A percentile compares a stretch with the other conserved stretches of the same genome.
Conservation (phyloP, 2,329 filamentous ascomycete species). For the Fusarium sp. region DNA sequence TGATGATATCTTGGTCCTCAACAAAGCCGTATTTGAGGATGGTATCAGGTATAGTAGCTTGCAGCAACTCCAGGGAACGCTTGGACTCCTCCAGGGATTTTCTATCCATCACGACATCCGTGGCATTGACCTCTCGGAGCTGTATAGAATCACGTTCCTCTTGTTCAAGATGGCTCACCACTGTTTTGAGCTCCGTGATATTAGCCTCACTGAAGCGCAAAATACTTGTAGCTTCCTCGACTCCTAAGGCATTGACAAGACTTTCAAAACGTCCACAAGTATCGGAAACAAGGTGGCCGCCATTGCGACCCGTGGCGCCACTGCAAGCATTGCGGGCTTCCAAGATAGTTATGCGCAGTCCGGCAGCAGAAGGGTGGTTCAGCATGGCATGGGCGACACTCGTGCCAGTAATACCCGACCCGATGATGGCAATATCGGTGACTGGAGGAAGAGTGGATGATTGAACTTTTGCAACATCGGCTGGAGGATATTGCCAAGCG, state of each 20-base stretch:
- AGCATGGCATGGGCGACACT: constrained; percentile 37
- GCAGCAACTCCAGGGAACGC: background rate
- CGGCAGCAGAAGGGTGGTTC: constrained; percentile 7
- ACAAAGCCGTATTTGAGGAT: background rate
- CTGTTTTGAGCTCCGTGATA: background rate
- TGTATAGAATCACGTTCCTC: constrained; percentile 1
- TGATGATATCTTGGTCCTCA: background rate
- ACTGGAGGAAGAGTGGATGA: constrained; percentile 21
- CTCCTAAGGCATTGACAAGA: constrained; percentile 44
- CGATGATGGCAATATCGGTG: constrained; percentile 41
- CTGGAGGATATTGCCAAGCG: constrained; percentile 10
- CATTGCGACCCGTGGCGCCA: constrained; percentile 9
- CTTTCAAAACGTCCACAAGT: constrained; percentile 50
- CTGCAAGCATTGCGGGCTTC: constrained; percentile 40
- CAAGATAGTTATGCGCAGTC: constrained; percentile 29
- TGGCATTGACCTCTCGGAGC: constrained; percentile 9
- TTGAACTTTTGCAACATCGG: constrained; percentile 24
- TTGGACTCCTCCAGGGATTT: background rate
- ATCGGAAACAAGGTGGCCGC: constrained; percentile 39
- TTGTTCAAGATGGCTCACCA: constrained; percentile 3
- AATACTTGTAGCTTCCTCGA: constrained; percentile 52
- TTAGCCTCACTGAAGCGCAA: constrained; percentile 50
- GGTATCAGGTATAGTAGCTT: background rate
- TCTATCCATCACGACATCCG: background rate
- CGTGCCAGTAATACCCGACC: constrained; percentile 42